These are phyloP conservation scores for Aspergillus sergii DNA, from an alignment of 2,329 filamentous ascomycete genomes.

Conservation along the genomic window DNA sequence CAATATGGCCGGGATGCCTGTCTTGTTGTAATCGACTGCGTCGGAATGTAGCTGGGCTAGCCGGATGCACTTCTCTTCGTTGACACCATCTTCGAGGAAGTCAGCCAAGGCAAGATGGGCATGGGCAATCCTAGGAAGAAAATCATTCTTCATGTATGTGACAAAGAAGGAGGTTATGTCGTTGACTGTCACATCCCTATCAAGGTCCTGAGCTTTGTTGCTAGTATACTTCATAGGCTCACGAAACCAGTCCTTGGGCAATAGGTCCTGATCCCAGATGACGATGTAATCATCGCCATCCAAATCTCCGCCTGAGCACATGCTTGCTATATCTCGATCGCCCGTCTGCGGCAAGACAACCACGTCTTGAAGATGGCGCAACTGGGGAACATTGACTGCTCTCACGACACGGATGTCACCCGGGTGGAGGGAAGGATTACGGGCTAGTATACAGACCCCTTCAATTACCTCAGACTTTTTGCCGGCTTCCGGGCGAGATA, in stretches of 20 bases:
- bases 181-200: slow-evolving; percentile 66
- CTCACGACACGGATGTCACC: slow-evolving; percentile 87
- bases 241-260: slow-evolving; percentile 71
- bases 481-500: slow-evolving; percentile 61
- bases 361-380: slow-evolving; percentile 79
- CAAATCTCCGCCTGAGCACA: slow-evolving; percentile 94
- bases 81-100: slow-evolving; percentile 61
- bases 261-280: slow-evolving; percentile 79
- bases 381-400: slow-evolving; percentile 72
- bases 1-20: slow-evolving; percentile 75
- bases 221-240: slow-evolving; percentile 76
- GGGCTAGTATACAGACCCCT: slow-evolving; percentile 79
- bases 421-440: slow-evolving; percentile 91
- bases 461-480: slow-evolving; percentile 66
- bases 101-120: slow-evolving; percentile 82
- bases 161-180: slow-evolving; percentile 87
- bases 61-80: slow-evolving; percentile 68
- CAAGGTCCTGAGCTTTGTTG: slow-evolving; percentile 57
- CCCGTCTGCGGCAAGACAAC: slow-evolving; percentile 85
- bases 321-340: slow-evolving; percentile 82
- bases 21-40: slow-evolving; percentile 94
- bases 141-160: slow-evolving; percentile 88
- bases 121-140: slow-evolving; percentile 75
- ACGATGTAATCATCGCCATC: slow-evolving; percentile 96
- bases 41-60: slow-evolving; percentile 82